Conservation (phyloP, 2,329 filamentous ascomycete genomes). For the Exserohilum turcica region DNA sequence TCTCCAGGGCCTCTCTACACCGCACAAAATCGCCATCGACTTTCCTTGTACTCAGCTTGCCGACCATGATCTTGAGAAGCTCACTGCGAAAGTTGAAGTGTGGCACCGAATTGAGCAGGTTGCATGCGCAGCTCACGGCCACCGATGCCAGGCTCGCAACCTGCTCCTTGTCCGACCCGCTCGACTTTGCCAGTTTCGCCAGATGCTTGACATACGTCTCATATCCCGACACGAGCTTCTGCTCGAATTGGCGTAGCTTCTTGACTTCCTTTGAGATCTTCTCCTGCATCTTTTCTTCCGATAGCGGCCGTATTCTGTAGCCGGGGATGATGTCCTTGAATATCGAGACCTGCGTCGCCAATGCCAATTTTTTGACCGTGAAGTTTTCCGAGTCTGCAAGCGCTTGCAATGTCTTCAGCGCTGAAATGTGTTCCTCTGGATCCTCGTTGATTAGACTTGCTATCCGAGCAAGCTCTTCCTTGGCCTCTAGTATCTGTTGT, state of each 20-base stretch:
- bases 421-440: constrained; percentile 84
- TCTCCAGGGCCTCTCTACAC: constrained; percentile 78
- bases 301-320: constrained; percentile 85
- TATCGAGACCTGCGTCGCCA: constrained; percentile 85
- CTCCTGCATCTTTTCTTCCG: constrained; percentile 73
- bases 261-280: constrained; percentile 93
- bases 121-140: constrained; percentile 85
- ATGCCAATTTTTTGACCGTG: constrained; percentile 80
- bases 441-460: constrained; percentile 84
- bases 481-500: constrained; percentile 82
- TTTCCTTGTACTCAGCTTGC: constrained; percentile 75
- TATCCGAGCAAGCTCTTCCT: constrained; percentile 88
- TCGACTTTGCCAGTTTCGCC: constrained; percentile 66
- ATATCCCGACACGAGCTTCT: constrained; percentile 83
- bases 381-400: constrained; percentile 72
- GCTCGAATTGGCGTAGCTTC: constrained; percentile 81
- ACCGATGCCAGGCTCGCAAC: constrained; percentile 65
- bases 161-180: constrained; percentile 50
- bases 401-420: constrained; percentile 77
- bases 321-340: constrained; percentile 97
- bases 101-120: constrained; percentile 77
- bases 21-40: constrained; percentile 77
- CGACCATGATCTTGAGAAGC: constrained; percentile 82
- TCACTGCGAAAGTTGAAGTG: constrained; percentile 98
- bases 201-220: constrained; percentile 82